These are phyloP conservation scores for Eremochloa ophiuroides DNA, from an alignment of 176 grass and related monocot genomes.

Conservation along the genomic window DNA sequence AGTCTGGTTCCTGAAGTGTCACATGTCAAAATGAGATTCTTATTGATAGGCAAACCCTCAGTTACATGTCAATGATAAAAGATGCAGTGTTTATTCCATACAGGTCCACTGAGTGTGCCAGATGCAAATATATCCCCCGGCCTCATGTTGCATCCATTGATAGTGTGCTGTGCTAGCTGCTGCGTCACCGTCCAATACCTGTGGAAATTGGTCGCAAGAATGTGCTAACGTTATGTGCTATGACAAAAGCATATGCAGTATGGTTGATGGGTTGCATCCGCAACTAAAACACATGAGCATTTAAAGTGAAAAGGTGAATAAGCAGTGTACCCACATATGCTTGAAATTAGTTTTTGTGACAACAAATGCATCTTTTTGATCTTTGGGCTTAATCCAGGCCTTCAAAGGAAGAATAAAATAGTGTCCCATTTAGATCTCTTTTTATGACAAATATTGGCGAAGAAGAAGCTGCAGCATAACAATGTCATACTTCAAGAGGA, in stretches of 20 bases:
- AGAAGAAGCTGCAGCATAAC: not conserved
- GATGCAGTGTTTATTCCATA: conserved; percentile 40
- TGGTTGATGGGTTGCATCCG: not conserved
- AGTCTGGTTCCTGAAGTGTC: conserved; percentile 58
- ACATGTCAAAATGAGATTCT: not conserved
- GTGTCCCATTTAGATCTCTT: not conserved
- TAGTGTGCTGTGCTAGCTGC: conserved; percentile 88
- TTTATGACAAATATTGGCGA: not conserved
- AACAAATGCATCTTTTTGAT: conserved; percentile 51
- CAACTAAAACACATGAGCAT: too few species aligned
- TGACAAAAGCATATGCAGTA: not conserved
- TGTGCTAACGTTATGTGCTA: not conserved
- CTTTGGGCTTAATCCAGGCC: conserved; percentile 87
- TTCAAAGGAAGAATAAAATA: conserved; percentile 30
- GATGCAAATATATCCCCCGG: conserved; percentile 92
- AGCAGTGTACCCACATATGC: conserved; percentile 59
- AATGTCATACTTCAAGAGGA: conserved; percentile 71
- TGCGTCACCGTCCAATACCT: conserved; percentile 98
- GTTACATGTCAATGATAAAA: not conserved
- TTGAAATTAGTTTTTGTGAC: conserved; percentile 92
- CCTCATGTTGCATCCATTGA: conserved; percentile 97
- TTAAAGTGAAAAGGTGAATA: not conserved
- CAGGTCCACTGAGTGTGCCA: conserved; percentile 96
- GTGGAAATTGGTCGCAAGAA: conserved; percentile 15
- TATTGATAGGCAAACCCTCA: too few species aligned